Percentiles rank a stretch among this genome's conserved stretches.
These are phyloP conservation scores for Anthracocystis setariae DNA, from an alignment of 1,284 basidiomycete genomes.

Conservation along the genomic window DNA sequence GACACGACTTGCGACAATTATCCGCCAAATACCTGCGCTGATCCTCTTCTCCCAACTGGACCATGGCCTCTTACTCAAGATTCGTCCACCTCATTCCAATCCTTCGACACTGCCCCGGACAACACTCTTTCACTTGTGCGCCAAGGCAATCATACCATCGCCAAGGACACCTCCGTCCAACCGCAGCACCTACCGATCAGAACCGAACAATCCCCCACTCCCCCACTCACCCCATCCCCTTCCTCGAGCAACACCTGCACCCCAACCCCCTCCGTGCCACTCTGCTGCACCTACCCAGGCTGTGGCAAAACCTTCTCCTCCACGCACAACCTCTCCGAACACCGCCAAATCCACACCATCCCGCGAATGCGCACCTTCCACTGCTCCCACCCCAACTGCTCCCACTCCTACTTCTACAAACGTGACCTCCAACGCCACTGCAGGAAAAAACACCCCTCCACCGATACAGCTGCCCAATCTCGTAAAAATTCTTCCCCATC, in stretches of 20 bases:
- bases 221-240: no score
- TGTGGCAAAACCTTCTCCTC: constrained; percentile 23
- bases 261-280: neutral
- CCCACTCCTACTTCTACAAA: constrained; percentile 9
- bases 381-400: neutral
- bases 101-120: neutral
- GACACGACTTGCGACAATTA: no score
- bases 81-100: neutral
- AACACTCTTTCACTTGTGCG: no score
- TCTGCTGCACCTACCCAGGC: constrained; percentile 4
- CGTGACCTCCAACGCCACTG: constrained; percentile 14
- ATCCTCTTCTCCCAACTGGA: no score
- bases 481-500: no score
- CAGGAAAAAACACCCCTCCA: constrained; percentile 17
- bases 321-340: constrained; percentile 25
- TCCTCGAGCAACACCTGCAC: neutral
- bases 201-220: no score
- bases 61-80: no score
- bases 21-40: no score
- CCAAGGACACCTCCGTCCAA: no score
- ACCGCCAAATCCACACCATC: neutral
- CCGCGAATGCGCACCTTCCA: neutral
- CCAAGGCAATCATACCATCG: no score
- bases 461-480: no score
- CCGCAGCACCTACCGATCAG: no score